A percentile compares a stretch with the other conserved stretches of the same genome.
Evolutionary conservation across 2,329 filamentous ascomycete genomes (phyloP).

Genomic region (Clonostachys chloroleuca): DNA sequence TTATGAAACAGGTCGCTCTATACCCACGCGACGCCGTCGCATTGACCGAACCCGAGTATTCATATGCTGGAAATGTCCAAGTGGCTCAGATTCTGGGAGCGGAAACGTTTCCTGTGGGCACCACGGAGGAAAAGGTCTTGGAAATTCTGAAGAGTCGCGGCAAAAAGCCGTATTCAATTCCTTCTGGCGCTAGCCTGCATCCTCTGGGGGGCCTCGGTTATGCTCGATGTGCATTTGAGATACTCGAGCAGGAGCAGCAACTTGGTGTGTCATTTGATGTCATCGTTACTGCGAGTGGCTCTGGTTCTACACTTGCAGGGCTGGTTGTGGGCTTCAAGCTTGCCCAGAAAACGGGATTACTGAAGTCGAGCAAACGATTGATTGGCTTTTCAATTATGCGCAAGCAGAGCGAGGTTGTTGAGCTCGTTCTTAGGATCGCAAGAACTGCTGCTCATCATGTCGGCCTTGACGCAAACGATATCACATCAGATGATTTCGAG

Average conservation of each 20-base stretch:
- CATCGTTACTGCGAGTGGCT: conserved; percentile 58
- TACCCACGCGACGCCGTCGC: neutral
- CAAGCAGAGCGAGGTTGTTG: neutral
- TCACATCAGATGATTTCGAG: conserved; percentile 6
- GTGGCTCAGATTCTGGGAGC: conserved; percentile 8
- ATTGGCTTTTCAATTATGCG: conserved; percentile 4
- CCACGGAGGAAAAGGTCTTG: neutral
- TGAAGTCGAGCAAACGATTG: neutral
- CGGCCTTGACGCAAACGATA: conserved; percentile 1
- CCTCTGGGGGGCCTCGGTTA: conserved; percentile 62
- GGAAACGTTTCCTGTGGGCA: conserved; percentile 4
- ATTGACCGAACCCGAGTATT: conserved; percentile 2
- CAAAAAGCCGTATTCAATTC: conserved; percentile 59
- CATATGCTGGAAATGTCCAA: conserved; percentile 9
- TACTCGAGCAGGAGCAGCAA: conserved; percentile 49
- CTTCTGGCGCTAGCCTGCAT: conserved; percentile 59
- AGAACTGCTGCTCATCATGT: conserved; percentile 1
- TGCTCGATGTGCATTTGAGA: conserved; percentile 60
- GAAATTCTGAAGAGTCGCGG: conserved; percentile 22
- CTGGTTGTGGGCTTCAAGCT: conserved; percentile 64
- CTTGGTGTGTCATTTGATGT: conserved; percentile 54
- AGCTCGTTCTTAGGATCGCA: conserved; percentile 3
- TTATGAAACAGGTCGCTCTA: neutral
- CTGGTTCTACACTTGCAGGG: conserved; percentile 59
- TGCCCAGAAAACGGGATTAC: conserved; percentile 29